Base-by-base conservation (phyloP, 2,329 filamentous ascomycete species). In the Stachybotrys elegans region DNA sequence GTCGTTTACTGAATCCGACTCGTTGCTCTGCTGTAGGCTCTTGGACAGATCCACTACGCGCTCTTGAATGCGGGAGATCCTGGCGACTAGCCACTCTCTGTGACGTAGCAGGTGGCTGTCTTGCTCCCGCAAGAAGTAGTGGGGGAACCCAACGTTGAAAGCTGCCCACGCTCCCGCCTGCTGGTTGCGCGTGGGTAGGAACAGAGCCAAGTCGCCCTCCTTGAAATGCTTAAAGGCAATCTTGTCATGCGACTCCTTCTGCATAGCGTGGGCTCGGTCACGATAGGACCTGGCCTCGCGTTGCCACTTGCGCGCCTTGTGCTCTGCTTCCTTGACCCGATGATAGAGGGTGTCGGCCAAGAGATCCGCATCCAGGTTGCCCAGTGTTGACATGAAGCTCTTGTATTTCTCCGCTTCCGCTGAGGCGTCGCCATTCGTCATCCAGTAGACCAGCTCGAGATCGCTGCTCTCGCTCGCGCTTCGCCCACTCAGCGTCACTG, bases 221-320 rank as follows among this genome's bases (percentile, higher is more conserved):
- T 96, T 97, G 72, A 98, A 98, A 41, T 92, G 84, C 48, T 86
- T 85, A 62, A 93, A 96, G 3, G 93, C 91, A 59, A 98, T 96
- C 71, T 97, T 97, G 54, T 95, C 88, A 56, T 95, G 88, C 0
- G 88, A 83, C 57, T 97, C 93, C 57, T 84, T 86, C 52, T 94
- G 88, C 37, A 84, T 73, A 13, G 78, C 71, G 53, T 94, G 87
- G 8, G 88, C 86, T 59, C 91, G 91, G 52, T 97, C 93, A 12
- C 92, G 81, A 57, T 95, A 96, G 2, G 81, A 79, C 25, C 89
- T 82, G 22, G 88, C 84, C 60, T 98, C 93, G 47, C 88, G 88
- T 57, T 93, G 90, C 73, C 91, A 91, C 67, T 95, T 97, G 45
- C 91, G 86, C 16, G 91, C 91, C 47, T 93, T 85, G 54, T 93